A percentile compares a stretch with the other conserved stretches of the same genome.
phyloP scores from a whole-genome alignment of 192 early-diverging fungal species.

The Coemansia sp. region DNA sequence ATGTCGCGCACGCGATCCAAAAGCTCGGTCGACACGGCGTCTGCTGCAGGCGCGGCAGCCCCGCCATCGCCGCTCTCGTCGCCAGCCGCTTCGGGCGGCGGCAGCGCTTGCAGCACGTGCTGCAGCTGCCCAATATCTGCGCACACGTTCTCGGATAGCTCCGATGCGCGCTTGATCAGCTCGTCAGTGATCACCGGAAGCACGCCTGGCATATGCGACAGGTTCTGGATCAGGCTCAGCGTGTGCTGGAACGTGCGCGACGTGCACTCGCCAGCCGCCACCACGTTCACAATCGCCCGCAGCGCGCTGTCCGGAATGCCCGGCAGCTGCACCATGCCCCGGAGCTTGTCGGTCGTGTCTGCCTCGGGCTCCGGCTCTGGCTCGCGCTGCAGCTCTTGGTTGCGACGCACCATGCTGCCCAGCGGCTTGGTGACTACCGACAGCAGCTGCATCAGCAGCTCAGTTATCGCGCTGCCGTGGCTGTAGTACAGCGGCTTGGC shows the following conservation, averaged over 20 bases:
- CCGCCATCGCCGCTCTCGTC: constrained; percentile 40
- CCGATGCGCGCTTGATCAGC: constrained; percentile 65
- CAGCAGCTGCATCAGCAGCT: constrained; percentile 82
- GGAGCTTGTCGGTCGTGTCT: neutral
- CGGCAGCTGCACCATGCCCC: constrained; percentile 60
- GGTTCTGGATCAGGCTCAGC: constrained; percentile 81
- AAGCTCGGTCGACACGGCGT: constrained; percentile 14
- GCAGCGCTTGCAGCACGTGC: constrained; percentile 48
- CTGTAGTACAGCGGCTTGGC: constrained; percentile 78
- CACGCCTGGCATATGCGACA: constrained; percentile 67
- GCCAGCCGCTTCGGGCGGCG: constrained; percentile 1
- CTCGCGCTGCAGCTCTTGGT: constrained; percentile 41
- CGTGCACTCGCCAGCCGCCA: constrained; percentile 87
- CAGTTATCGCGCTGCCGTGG: constrained; percentile 71
- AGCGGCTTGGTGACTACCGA: constrained; percentile 75
- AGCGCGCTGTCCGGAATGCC: constrained; percentile 77
- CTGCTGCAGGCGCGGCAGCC: neutral
- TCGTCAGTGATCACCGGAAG: constrained; percentile 75
- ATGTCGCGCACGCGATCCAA: constrained; percentile 69
- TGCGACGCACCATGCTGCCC: constrained; percentile 54
- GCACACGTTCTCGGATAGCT: constrained; percentile 63
- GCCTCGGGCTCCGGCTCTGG: constrained; percentile 13
- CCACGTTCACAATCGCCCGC: constrained; percentile 81
- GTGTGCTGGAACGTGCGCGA: constrained; percentile 93
- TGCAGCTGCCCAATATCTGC: constrained; percentile 66